Base-by-base conservation (phyloP, 805 yeast species). In the Deakozyma indianensis region DNA sequence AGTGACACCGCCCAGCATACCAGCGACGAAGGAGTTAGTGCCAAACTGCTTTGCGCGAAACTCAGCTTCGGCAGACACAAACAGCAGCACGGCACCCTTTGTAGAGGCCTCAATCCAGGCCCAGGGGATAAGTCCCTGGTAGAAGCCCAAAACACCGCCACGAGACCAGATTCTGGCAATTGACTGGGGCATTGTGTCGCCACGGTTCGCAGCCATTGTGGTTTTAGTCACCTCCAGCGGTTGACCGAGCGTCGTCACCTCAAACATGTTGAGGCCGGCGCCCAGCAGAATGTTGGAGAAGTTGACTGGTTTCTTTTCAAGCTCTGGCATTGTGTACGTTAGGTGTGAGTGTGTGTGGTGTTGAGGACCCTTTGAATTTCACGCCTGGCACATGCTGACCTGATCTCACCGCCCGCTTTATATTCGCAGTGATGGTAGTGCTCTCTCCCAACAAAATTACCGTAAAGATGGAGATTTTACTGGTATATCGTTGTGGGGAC, bases 21-120 rank as follows among this genome's bases (percentile, higher is more conserved):
- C 98, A 14, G 92, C 74, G 24, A 77, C 70, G 56, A 92, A 87
- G 51, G 82, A 76, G 47, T 70, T 74, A 16, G 55, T 45, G 44
- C 94, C 94, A 20, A 80, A 48, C 27, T 62, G 64, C 57, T 72
- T 78, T 56, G 80, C 77, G 43, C 73, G 74, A 63, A 84, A 85
- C 65, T 92, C 97, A 44, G 87, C 83, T 61, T 92, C 97, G 41
- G 94, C 78, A 41, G 95, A 81, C 27, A 87, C 96, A 57, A 92
- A 92, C 54, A 92, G 71, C 47, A 92, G 70, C 4, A 88, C 95
- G 3, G 97, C 96, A 62, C 98, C 98, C 64, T 92, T 92, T 29
- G 98, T 92, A n/a, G 95, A 83, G 7, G 96, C 98, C 66, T 90
- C 98, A 55, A 92, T 83, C 96, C 97, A 88, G 4, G 97, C 98